A percentile compares a stretch with the other conserved stretches of the same genome.
Conservation (phyloP, 768 basidiomycete genomes). For the Lenzites betulinus region DNA sequence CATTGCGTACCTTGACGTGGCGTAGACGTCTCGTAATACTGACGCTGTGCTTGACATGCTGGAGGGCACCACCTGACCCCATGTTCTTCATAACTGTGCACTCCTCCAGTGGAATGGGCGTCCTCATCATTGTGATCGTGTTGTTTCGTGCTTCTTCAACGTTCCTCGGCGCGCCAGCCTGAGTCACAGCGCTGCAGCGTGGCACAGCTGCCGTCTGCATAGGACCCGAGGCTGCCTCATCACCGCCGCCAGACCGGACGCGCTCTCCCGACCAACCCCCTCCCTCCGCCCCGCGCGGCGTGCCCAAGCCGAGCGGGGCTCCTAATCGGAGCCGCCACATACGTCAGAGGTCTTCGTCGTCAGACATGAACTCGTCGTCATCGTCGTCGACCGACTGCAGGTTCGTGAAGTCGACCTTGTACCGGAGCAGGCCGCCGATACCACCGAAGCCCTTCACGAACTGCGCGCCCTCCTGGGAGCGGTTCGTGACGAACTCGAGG, state of each 20-base stretch:
- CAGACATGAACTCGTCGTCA: conserved; percentile 83
- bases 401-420: conserved; percentile 96
- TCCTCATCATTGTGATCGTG: background rate
- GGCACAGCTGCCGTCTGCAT: background rate
- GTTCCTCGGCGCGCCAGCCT: background rate
- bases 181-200: background rate
- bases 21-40: conserved; percentile 13
- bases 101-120: background rate
- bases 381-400: conserved; percentile 76
- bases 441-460: conserved; percentile 99
- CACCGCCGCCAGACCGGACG: background rate
- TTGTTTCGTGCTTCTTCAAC: background rate
- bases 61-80: background rate
- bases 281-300: conserved; percentile 64
- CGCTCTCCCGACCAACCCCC: conserved; percentile 15
- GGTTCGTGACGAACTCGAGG: conserved; percentile 95
- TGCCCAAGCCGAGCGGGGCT: conserved; percentile 69
- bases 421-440: conserved; percentile 92
- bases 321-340: conserved; percentile 77
- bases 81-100: background rate
- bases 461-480: conserved; percentile 95
- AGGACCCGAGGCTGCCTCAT: background rate
- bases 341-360: conserved; percentile 83
- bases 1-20: conserved; percentile 14
- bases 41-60: conserved; percentile 9